Conservation (phyloP, 1,284 basidiomycete genomes). For the Ustilago lituana region DNA sequence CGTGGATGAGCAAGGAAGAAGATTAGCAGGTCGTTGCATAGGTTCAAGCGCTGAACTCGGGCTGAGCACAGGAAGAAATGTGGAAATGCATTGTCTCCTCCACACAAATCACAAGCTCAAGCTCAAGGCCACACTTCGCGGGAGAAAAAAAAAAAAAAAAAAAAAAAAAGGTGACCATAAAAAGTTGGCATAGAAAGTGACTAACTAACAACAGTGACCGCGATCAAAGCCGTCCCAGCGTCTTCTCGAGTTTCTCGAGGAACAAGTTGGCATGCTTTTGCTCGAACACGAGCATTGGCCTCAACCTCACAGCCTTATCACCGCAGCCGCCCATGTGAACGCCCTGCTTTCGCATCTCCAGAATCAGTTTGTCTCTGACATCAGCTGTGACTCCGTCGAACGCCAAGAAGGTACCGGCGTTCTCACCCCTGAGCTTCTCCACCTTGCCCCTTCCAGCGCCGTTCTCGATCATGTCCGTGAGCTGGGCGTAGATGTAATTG, state of each 20-base stretch:
- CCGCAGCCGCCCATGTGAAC: conserved; percentile 69
- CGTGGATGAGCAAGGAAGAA: no score
- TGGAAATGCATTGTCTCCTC: conserved; percentile 12
- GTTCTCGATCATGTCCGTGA: conserved; percentile 62
- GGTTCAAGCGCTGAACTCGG: conserved; percentile 22
- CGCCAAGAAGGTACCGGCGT: conserved; percentile 71
- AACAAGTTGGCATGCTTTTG: conserved; percentile 69
- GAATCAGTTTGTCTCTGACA: conserved; percentile 69
- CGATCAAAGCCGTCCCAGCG: conserved; percentile 21
- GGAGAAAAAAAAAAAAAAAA: no score
- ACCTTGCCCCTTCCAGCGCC: conserved; percentile 54
- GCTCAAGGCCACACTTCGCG: no score
- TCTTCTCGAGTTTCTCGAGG: conserved; percentile 64
- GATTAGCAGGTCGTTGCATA: no score
- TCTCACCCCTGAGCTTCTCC: conserved; percentile 69
- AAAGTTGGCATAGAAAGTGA: neutral
- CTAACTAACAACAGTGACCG: no score
- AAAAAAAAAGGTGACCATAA: neutral
- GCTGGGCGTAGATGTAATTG: conserved; percentile 64
- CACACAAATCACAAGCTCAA: no score
- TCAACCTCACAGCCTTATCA: conserved; percentile 69
- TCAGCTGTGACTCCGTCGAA: conserved; percentile 69
- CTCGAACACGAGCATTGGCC: conserved; percentile 71
- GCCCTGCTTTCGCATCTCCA: conserved; percentile 69
- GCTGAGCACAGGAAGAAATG: neutral